Evolutionary conservation across 805 yeast genomes (phyloP).

Genomic region (Kuraishia molischiana): DNA sequence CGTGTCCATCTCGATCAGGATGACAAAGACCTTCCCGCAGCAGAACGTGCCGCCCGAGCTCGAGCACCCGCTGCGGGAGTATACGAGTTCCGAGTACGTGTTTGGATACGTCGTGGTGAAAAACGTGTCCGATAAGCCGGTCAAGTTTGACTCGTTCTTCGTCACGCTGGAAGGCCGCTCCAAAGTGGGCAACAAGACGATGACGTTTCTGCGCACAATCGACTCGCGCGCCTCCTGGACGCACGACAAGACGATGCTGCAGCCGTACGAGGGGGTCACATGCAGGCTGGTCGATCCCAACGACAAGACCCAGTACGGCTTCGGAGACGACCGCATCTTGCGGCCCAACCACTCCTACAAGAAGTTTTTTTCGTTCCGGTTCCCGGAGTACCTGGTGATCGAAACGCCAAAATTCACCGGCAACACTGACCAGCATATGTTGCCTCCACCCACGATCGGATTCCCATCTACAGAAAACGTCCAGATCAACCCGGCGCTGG

Average conservation of each 20-base stretch:
- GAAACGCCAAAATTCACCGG: too few species aligned
- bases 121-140: slow-evolving; percentile 27
- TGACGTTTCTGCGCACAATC: slow-evolving; percentile 3
- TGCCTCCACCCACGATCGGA: slow-evolving; percentile 32
- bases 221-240: slow-evolving; percentile 4
- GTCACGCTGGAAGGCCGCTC: slow-evolving; percentile 43
- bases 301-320: slow-evolving; percentile 23
- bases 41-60: slow-evolving; percentile 9
- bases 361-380: slow-evolving; percentile 46
- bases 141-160: slow-evolving; percentile 56
- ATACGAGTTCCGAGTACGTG: slow-evolving; percentile 57
- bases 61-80: slow-evolving; percentile 37
- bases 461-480: slow-evolving; percentile 17
- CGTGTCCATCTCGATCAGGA: slow-evolving; percentile 13
- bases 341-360: slow-evolving; percentile 38
- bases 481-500: slow-evolving; percentile 27
- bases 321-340: slow-evolving; percentile 34
- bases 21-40: slow-evolving; percentile 32
- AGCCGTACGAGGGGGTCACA: slow-evolving; percentile 43
- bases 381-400: slow-evolving; percentile 44
- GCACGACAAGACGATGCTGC: slow-evolving; percentile 25
- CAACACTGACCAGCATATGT: slow-evolving; percentile 20
- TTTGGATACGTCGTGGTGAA: slow-evolving; percentile 43
- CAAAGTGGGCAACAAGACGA: neutral
- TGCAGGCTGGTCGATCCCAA: slow-evolving; percentile 25